phyloP scores from a whole-genome alignment of 306 rosid species.

The Castanea mollissima region DNA sequence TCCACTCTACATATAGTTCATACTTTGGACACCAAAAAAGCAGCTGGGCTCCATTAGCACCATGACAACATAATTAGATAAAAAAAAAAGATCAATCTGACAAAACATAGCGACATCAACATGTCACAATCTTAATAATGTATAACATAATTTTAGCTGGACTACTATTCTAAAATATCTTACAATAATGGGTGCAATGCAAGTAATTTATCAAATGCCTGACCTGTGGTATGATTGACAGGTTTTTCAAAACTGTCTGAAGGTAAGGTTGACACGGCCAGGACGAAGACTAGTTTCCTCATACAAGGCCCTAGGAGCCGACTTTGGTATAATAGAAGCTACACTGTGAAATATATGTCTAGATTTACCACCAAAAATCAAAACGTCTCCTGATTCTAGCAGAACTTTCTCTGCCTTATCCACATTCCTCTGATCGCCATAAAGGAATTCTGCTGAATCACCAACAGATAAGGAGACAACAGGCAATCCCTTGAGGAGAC shows the following conservation, averaged over 20 bases:
- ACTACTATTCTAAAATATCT: background rate
- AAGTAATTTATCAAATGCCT: background rate
- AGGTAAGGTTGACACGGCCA: constrained; percentile 72
- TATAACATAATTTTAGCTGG: background rate
- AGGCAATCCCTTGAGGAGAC: constrained; percentile 51
- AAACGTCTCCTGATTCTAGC: constrained; percentile 67
- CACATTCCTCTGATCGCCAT: constrained; percentile 49
- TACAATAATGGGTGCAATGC: background rate
- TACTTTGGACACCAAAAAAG: background rate
- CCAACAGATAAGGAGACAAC: constrained; percentile 71
- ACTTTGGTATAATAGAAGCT: constrained; percentile 43
- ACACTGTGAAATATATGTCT: constrained; percentile 72
- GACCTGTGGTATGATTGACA: background rate
- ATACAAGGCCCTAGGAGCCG: constrained; percentile 49
- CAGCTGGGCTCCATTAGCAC: background rate
- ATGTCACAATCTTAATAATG: background rate
- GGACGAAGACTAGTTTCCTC: constrained; percentile 38
- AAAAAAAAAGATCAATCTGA: background rate
- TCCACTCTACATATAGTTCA: background rate
- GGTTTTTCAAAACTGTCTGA: constrained; percentile 42
- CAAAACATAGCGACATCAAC: background rate
- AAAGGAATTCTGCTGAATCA: constrained; percentile 72
- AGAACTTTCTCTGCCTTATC: constrained; percentile 41
- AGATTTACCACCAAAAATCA: constrained; percentile 70
- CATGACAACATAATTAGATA: background rate